A percentile compares a stretch with the other conserved stretches of the same genome.
These are phyloP conservation scores for Nigrospora sphaerica DNA, from an alignment of 2,329 filamentous ascomycete species.

Conservation along the genomic window DNA sequence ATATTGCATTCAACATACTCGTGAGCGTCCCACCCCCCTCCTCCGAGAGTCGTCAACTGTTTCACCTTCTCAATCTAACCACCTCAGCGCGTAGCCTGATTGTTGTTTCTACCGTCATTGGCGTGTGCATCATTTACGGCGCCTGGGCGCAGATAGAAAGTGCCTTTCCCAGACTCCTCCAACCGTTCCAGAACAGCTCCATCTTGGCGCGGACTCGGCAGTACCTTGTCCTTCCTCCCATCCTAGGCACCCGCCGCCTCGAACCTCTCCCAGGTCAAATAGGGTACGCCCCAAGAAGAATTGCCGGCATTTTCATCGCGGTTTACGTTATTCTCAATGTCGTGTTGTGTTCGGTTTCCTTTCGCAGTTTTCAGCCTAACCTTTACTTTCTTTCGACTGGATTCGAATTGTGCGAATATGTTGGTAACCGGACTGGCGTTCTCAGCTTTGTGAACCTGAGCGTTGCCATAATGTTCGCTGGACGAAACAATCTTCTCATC, in stretches of 20 bases:
- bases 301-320: slow-evolving; percentile 7
- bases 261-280: slow-evolving; percentile 9
- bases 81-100: slow-evolving; percentile 5
- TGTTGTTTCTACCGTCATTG: slow-evolving; percentile 11
- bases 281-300: slow-evolving; percentile 10
- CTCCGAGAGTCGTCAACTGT: background rate
- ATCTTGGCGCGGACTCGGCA: slow-evolving; percentile 6
- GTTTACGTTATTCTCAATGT: slow-evolving; percentile 9
- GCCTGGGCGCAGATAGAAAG: slow-evolving; percentile 8
- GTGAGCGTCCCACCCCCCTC: slow-evolving; percentile 11
- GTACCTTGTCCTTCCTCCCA: slow-evolving; percentile 6
- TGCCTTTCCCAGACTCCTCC: slow-evolving; percentile 4
- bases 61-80: too few species aligned
- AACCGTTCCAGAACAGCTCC: slow-evolving; percentile 2
- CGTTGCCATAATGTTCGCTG: slow-evolving; percentile 17
- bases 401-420: slow-evolving; percentile 8
- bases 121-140: slow-evolving; percentile 9
- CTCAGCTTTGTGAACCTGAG: slow-evolving; percentile 18
- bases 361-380: slow-evolving; percentile 10
- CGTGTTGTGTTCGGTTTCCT: slow-evolving; percentile 9
- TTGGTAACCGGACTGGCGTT: slow-evolving; percentile 21
- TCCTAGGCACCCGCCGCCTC: slow-evolving; percentile 6
- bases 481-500: slow-evolving; percentile 20
- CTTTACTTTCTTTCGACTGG: slow-evolving; percentile 6
- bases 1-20: slow-evolving; percentile 19